A percentile compares a stretch with the other conserved stretches of the same genome.
Conservation (phyloP, 768 basidiomycete genomes). For the Collybiopsis confluens region DNA sequence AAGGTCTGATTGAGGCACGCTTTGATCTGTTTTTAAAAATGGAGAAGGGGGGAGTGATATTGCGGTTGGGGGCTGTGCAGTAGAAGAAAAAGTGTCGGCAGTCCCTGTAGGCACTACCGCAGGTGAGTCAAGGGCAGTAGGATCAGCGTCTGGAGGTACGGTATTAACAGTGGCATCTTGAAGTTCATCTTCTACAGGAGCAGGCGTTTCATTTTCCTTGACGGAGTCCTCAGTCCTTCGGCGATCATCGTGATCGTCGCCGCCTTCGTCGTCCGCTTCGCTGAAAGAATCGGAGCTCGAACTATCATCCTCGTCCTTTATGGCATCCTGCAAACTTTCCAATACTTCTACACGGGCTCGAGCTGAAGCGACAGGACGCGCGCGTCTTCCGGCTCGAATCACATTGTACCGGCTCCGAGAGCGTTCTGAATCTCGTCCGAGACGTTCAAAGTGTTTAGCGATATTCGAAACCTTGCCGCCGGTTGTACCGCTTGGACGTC, state of each 20-base stretch:
- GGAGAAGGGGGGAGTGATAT: constrained; percentile 58
- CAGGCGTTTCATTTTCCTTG: constrained; percentile 21
- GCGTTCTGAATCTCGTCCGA: constrained; percentile 70
- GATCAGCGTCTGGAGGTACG: constrained; percentile 18
- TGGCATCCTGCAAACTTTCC: constrained; percentile 87
- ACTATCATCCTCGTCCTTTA: constrained; percentile 71
- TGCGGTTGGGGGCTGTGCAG: constrained; percentile 19
- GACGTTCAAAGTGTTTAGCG: constrained; percentile 85
- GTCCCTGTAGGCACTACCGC: background rate
- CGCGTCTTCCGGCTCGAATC: constrained; percentile 71
- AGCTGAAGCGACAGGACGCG: constrained; percentile 87
- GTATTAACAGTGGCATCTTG: constrained; percentile 21
- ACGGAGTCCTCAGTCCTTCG: constrained; percentile 21
- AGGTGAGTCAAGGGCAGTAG: background rate
- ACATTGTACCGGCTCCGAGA: constrained; percentile 79
- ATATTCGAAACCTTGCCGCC: constrained; percentile 82
- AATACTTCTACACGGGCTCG: constrained; percentile 86
- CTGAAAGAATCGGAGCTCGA: constrained; percentile 61
- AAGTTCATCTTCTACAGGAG: constrained; percentile 17
- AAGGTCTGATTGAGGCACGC: constrained; percentile 44
- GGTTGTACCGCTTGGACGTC: constrained; percentile 42
- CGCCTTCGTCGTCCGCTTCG: constrained; percentile 30
- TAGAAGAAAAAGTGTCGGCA: background rate
- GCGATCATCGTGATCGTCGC: constrained; percentile 14
- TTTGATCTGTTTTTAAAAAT: constrained; percentile 34